Base-by-base conservation (phyloP, 2,329 filamentous ascomycete species). In the Alternaria gansuensis region DNA sequence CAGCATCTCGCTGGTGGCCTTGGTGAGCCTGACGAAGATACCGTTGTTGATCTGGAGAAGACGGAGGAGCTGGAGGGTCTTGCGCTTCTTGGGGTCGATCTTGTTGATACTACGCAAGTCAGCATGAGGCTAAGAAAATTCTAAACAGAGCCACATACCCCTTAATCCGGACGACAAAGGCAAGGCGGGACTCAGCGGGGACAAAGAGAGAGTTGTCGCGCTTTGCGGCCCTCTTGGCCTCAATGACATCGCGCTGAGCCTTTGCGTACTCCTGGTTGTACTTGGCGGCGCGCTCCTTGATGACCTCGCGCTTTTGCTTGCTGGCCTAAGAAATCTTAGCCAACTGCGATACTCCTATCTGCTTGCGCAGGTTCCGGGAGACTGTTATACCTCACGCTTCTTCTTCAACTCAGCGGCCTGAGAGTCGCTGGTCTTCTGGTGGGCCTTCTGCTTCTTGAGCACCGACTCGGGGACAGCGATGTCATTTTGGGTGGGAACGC, bases 31-130 rank as follows among this genome's bases (percentile, higher is more conserved):
- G 84, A 99, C 86, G 85, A 99, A 99, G 83, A 97, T 92, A 84
- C 95, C 95, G 83, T 97, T 98, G 92, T 99, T 99, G 91, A 99
- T 99, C 88, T 99, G 95, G 80, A 99, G 90, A 70, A 99, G 93
- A 88, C 95, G 94, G 82, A 99, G 94, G 65, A 99, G 92, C 86
- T 99, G 95, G 76, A 99, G 90, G 81, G 97, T 98, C 91, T 99
- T 99, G 89, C 95, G 94, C 84, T 96, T 96, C 92, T 99, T 98
- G 79, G 95, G 95, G 82, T 96, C 89, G 78, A 99, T 98, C 92
- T 99, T 99, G 92, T 98, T 98, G 92, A 99, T 98, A 97, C 94
- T 90, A 66, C 45, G 49, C 11, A 9, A 23, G 44, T 67, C 62
- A 66, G 62, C 24, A 8, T 39, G 31, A n/a, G 41, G 9, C 24